Base-by-base conservation (phyloP, 257 asterid genomes). In the Orobanche coerulescens region DNA sequence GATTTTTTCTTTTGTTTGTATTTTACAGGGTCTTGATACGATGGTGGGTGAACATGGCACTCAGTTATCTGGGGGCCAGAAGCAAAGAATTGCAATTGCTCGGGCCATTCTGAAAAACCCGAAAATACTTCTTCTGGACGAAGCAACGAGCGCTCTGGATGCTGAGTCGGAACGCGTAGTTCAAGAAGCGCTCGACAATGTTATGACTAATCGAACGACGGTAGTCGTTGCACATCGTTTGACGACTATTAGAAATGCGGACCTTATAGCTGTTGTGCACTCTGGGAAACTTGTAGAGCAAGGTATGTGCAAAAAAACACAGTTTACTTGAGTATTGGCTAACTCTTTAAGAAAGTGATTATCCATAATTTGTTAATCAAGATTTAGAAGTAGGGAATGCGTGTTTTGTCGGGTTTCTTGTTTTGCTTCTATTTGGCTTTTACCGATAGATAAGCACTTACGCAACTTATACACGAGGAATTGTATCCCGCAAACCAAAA, bases 31-130 rank as follows among this genome's bases (percentile, higher is more conserved):
- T 12, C 31, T 82, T 11, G 79, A 81, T 30, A 81, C 95, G 1
- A 62, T 73, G 83, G 94, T 85, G 12, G 86, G 84, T 10, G 81
- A 75, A 28, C 82, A 81, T 18, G 91, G 95, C 23, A 58, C 71
- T 42, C 91, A 79, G 51, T 66, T 85, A 15, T 85, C 94, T 2
- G 91, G 91, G 10, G 94, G 94, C 10, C 94, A 85, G 47, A 85
- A 82, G 78, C 94, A 85, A 60, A 76, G 94, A 69, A 73, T 82
- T 8, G 87, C 90, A 7, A 82, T 85, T 18, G 94, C 94, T 2
- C 67, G 90, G 50, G 94, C 88, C 2, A 76, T 85, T 56, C 54
- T 85, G 61, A 85, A 78, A 71, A 75, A 81, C 39, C 91, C 94
- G 2, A 66, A 62, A 67, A 83, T 85, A 54, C 79, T 85, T 58